Evolutionary conservation across 2,329 filamentous ascomycete genomes (phyloP), one percentile per base, ranked within the genome.

Genomic region (Samsoniella hepiali): DNA sequence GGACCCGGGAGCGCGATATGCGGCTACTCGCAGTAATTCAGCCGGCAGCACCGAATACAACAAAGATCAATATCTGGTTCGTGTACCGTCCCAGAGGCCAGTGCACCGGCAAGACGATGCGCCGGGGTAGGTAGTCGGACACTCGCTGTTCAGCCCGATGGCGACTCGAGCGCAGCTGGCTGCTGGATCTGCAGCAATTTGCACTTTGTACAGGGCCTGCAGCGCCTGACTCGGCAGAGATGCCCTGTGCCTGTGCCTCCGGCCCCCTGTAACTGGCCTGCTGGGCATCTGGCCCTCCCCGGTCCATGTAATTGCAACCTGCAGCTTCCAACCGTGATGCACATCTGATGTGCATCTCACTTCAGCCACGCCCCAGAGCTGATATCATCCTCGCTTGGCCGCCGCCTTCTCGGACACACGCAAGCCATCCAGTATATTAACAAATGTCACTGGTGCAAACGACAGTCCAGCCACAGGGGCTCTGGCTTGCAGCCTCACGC

Each of bases 321-420:
- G 31, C 31, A 15, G 9, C 53, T 56, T 31, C 34, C 56, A 38
- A 31, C 31, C 42, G 45, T 49, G n/a, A 38, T 22, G 17, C 42
- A n/a, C 56, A 58, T 58, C 56, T 47, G 56, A 58, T 58, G 44
- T 58, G 56, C 56, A 58, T 58, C 56, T 58, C 56, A 49, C n/a
- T 58, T 58, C 56, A 58, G 56, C 56, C 42, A 58, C 42, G 32
- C 56, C 42, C 56, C 32, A 38, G 44, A 58, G 57, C 57, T 51
- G 44, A 51, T 59, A 45, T 34, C 13, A 31, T 50, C 54, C 54
- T 40, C 10, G n/a, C 34, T n/a, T 5, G 22, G 34, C 49, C 38
- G 47, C 58, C 36, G 34, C 47, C 27, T 42, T 27, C 22, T 31
- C 17, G 31, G 17, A 53, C 58, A 47, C 32, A 27, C 27, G 15